Percentiles rank a stretch among this genome's conserved stretches.
Conservation (phyloP, 148 eudicot genomes). For the Gaultheria prostrata region DNA sequence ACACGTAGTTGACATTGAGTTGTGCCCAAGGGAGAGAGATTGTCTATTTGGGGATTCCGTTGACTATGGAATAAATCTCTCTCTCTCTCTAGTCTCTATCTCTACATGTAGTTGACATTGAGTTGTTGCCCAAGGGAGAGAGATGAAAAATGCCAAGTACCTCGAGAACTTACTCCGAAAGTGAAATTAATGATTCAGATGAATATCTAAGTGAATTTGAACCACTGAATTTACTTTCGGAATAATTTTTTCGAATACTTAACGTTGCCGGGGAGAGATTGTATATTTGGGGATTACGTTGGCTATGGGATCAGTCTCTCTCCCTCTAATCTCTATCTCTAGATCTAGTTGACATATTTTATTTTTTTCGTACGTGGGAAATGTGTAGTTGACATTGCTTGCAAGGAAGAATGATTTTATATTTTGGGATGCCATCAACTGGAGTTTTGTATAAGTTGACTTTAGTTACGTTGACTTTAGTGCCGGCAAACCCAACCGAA, state of each 20-base stretch:
- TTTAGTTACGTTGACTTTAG: constrained; percentile 15
- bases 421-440: background rate
- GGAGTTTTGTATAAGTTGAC: background rate
- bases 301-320: background rate
- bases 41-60: background rate
- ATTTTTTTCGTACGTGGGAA: too few species aligned
- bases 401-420: too few species aligned
- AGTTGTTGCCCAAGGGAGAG: constrained; percentile 18
- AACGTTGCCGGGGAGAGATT: too few species aligned
- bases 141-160: too few species aligned
- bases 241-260: too few species aligned
- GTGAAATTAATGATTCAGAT: too few species aligned
- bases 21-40: constrained; percentile 6
- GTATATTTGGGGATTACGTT: background rate
- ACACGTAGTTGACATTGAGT: constrained; percentile 22
- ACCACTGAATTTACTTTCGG: too few species aligned
- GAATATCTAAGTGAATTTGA: too few species aligned
- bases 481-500: constrained; percentile 1
- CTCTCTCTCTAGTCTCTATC: background rate
- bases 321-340: background rate
- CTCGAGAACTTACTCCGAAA: too few species aligned
- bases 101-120: constrained; percentile 17
- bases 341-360: constrained; percentile 14
- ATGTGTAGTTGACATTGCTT: too few species aligned
- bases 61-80: constrained; percentile 9